Base-by-base conservation (phyloP, 148 eudicot species). In the Fagopyrum homotropicum region DNA sequence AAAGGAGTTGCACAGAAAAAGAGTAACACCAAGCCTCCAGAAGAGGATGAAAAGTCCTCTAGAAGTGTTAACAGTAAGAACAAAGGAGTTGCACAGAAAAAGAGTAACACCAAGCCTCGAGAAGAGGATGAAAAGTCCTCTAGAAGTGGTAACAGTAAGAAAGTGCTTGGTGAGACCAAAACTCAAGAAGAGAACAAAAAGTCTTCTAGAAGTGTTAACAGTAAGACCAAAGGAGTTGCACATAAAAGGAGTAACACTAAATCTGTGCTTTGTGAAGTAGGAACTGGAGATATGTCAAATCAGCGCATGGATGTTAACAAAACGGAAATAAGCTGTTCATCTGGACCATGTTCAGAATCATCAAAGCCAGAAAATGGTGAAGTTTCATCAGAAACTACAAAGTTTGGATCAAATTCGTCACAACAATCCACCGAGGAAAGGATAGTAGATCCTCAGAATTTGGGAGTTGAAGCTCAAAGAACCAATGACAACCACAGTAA, bases 241-340 rank as follows among this genome's bases (percentile, higher is more conserved):
- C 66, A 72, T 16, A 82, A 75, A 66, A 66, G 30, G 22, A 46
- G 46, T 43, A 15, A 40, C 9, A 14, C 7, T 12, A 66, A 43
- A 40, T 40, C 71, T 66, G 71, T 66, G 59, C 14, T 26, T 76
- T 47, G 51, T 7, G 78, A 75, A 29, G 77, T 73, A 46, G 63
- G 60, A 16, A 48, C 60, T 76, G 75, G 78, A 73, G 79, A 69
- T 74, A 81, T 73, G 30, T 63, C 50, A 3, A 71, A 78, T 11
- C 72, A 75, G 63, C 19, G 22, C 40, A 66, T 82, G 85, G 82
- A 78, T 45, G 72, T 79, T 69, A 80, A 83, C 17, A 73, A 11
- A 46, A 77, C 76, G 72, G 52, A 76, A 66, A 83, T 64, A 54
- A 73, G 80, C 48, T 77, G 77, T 29, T 75, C 85, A 4, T 30